Evolutionary conservation across 768 basidiomycete genomes (phyloP), one percentile per base, ranked within the genome.

Genomic region (Kwoniella mangroviensis): DNA sequence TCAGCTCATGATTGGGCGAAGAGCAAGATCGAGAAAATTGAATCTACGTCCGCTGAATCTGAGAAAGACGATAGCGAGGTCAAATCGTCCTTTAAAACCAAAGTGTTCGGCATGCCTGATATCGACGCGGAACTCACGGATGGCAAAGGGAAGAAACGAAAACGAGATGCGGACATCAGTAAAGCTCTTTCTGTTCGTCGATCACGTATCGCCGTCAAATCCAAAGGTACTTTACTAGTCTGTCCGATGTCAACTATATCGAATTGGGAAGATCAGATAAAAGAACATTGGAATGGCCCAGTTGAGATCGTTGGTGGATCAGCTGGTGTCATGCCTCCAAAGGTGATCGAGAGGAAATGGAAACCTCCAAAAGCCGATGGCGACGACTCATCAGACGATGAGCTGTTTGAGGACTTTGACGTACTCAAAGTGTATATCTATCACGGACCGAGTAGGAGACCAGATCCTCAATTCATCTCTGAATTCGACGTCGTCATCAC

Each of bases 231-330:
- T 6, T 85, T 99, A n/a, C 93, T 99, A 76, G 88, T 99, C 34
- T 98, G 97, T 77, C 97, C 97, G 7, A 86, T 99, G 45, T 94
- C 93, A 12, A 99, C 97, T 5, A 94, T 99, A 2, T 89, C 92
- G 58, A 98, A 98, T 79, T 99, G 97, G 97, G 97, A 99, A 84
- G 93, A 96, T 67, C 97, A 99, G 83, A 93, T 99, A 79, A 89
- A 91, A 68, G 97, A 99, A 80, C 97, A 99, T 82, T 98, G 94
- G 94, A 88, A 88, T 72, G 94, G 94, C 9, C 88, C 90, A 65
- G 94, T 97, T 3, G 86, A 86, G 24, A 90, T 97, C 52, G 86
- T 91, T 64, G 94, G 95, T 21, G 94, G 94, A 13, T 87, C 86
- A 49, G 90, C 19, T 76, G 84, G 73, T 4, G 60, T 70, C 5